These are phyloP conservation scores for Neopestalotiopsis sp. DNA, from an alignment of 2,329 filamentous ascomycete genomes.

Conservation along the genomic window DNA sequence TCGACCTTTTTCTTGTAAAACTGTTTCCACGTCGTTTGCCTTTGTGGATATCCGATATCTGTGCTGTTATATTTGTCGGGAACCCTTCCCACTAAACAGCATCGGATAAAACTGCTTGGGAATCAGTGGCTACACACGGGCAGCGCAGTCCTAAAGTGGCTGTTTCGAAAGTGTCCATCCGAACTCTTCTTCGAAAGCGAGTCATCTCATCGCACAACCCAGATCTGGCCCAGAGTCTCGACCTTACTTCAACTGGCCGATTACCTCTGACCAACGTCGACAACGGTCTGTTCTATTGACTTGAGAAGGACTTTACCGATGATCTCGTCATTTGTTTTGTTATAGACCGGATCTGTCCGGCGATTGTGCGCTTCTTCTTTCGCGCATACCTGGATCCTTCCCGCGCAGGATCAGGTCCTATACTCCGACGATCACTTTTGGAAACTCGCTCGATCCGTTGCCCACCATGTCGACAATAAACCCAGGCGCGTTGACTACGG, in stretches of 20 bases:
- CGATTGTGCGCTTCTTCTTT: background rate
- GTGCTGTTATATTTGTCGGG: background rate
- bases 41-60: background rate
- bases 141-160: background rate
- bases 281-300: background rate
- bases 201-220: background rate
- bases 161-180: too few relatives aligned
- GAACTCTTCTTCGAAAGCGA: background rate
- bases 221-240: background rate
- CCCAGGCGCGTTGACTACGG: background rate
- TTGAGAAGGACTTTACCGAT: background rate
- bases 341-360: background rate
- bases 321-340: background rate
- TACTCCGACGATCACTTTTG: background rate
- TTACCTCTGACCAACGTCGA: background rate
- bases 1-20: background rate
- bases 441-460: background rate
- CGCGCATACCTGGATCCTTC: background rate
- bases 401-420: background rate
- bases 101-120: background rate
- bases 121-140: background rate
- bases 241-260: background rate
- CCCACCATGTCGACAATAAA: conserved; percentile 2
- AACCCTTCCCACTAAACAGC: background rate
- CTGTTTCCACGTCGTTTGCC: background rate